phyloP scores from a whole-genome alignment of 371 early-diverging fungal species.

The Batkoa obscura region DNA sequence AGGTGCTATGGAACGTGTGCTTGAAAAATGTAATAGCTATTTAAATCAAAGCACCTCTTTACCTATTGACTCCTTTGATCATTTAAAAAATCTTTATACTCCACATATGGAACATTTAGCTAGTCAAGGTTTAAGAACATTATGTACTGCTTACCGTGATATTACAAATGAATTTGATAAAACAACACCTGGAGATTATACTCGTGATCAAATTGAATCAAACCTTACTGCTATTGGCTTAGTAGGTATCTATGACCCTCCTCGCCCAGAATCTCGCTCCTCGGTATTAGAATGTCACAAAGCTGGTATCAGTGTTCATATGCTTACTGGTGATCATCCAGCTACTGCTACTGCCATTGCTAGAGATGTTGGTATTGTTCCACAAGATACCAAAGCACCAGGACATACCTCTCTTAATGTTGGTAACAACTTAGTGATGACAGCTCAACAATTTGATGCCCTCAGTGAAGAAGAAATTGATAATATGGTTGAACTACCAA shows the following conservation, averaged over 20 bases:
- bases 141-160: conserved; percentile 38
- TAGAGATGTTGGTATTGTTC: conserved; percentile 70
- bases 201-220: conserved; percentile 39
- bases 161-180: conserved; percentile 5
- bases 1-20: conserved; percentile 58
- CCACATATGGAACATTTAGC: conserved; percentile 5
- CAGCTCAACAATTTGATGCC: conserved; percentile 65
- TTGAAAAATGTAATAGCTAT: conserved; percentile 30
- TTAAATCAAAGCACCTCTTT: conserved; percentile 15
- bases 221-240: conserved; percentile 72
- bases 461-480: conserved; percentile 63
- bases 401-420: neutral
- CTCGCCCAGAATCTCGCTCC: conserved; percentile 47
- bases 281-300: conserved; percentile 70
- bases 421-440: conserved; percentile 41
- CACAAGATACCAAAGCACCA: conserved; percentile 17
- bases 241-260: conserved; percentile 87
- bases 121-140: conserved; percentile 18
- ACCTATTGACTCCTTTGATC: conserved; percentile 13
- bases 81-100: neutral
- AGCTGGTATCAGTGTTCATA: conserved; percentile 86
- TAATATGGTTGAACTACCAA: conserved; percentile 54
- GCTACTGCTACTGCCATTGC: conserved; percentile 89
- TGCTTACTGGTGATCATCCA: conserved; percentile 91
- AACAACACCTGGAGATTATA: conserved; percentile 7